Evolutionary conservation across 139 green algal species (phyloP).

Genomic region (Chlamydomonas incerta): DNA sequence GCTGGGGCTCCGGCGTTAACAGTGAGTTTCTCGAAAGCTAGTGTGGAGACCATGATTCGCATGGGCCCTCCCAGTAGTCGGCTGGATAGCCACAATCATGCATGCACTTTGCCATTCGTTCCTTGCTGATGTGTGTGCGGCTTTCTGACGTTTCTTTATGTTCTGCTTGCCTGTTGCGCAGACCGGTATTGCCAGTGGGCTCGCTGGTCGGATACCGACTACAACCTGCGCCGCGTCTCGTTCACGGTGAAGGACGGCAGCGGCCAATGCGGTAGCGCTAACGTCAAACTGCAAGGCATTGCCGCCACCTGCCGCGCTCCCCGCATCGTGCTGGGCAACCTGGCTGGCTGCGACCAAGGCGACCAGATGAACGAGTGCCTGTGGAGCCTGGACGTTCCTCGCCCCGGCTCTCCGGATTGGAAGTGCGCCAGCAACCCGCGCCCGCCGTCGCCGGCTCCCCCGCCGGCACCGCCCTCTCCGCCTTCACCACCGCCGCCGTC

Average conservation of each 20-base stretch:
- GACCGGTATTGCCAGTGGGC: constrained; percentile 13
- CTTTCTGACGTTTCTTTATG: too few species aligned
- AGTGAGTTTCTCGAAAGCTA: too few species aligned
- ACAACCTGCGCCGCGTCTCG: neutral
- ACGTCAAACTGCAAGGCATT: too few species aligned
- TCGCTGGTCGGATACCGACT: neutral
- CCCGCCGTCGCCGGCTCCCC: too few species aligned
- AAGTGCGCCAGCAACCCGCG: too few species aligned
- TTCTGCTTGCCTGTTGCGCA: too few species aligned
- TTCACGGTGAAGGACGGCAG: constrained; percentile 15
- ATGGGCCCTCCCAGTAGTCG: too few species aligned
- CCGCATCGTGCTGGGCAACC: neutral
- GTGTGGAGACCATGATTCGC: too few species aligned
- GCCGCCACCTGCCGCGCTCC: too few species aligned
- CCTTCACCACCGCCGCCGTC: neutral
- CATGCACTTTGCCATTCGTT: too few species aligned
- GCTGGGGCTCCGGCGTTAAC: neutral
- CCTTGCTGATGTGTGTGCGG: too few species aligned
- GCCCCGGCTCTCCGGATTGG: neutral
- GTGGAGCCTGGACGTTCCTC: neutral
- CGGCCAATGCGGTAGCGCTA: neutral
- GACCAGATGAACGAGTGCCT: neutral
- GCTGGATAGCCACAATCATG: too few species aligned
- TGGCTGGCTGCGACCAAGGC: neutral
- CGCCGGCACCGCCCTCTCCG: neutral